Percentiles rank a stretch among this genome's conserved stretches.
These are phyloP conservation scores for Pythium diclinum DNA, from an alignment of 352 stramenopile species.

Conservation along the genomic window DNA sequence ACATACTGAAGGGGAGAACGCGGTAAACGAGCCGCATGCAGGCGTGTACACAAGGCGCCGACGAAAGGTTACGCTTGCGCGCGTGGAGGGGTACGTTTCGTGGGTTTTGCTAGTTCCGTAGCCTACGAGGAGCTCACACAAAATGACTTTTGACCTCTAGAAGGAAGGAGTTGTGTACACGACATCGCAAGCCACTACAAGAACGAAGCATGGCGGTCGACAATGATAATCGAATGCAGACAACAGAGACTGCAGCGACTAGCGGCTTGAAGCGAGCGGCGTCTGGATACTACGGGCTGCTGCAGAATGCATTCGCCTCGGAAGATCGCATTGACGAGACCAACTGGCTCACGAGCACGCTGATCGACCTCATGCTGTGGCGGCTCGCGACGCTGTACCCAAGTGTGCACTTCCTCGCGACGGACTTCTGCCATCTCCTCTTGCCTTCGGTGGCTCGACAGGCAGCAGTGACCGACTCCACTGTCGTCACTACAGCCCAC, in stretches of 20 bases:
- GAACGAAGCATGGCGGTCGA: background rate
- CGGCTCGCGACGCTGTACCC: constrained; percentile 74
- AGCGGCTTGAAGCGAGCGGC: background rate
- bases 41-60: background rate
- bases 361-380: constrained; percentile 86
- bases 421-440: constrained; percentile 78
- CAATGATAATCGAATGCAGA: background rate
- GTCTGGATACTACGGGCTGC: constrained; percentile 26
- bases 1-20: background rate
- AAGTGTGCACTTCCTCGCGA: constrained; percentile 76
- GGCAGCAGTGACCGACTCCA: background rate
- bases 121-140: background rate
- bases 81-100: background rate
- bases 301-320: constrained; percentile 51
- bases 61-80: background rate
- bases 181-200: constrained; percentile 3
- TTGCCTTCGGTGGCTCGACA: constrained; percentile 30
- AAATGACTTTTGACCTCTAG: background rate
- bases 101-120: background rate
- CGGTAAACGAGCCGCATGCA: background rate
- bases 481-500: background rate
- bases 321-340: constrained; percentile 72
- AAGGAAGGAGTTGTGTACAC: background rate
- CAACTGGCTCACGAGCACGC: constrained; percentile 78
- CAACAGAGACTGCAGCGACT: background rate